Evolutionary conservation across 129 eudicot species (phyloP).

Genomic region (Silybum marianum): DNA sequence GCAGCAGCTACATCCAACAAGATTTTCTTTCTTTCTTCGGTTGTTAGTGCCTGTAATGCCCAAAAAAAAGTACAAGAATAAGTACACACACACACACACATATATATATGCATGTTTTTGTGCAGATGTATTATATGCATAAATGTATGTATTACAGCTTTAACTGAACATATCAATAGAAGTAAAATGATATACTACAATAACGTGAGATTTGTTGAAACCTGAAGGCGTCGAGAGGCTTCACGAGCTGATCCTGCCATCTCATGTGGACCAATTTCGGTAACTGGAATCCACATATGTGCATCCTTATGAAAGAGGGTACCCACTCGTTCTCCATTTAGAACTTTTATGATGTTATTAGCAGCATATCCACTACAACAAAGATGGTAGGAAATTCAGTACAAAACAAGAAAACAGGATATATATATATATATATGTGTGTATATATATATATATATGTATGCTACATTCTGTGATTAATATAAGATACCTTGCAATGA

Average conservation of each 20-base stretch:
- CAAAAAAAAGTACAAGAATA: not conserved
- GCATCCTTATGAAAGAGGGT: constrained; percentile 89
- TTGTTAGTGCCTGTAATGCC: constrained; percentile 50
- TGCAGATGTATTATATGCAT: not conserved
- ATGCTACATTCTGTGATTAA: not conserved
- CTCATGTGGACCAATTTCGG: constrained; percentile 66
- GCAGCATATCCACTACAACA: constrained; percentile 64
- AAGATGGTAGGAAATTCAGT: constrained; percentile 19
- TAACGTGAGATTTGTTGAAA: constrained; percentile 28
- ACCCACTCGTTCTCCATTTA: constrained; percentile 74
- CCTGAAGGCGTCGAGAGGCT: constrained; percentile 82
- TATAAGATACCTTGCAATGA: constrained; percentile 70
- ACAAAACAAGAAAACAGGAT: not conserved
- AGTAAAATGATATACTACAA: not conserved
- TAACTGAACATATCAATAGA: not conserved
- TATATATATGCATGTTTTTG: not conserved
- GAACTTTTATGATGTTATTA: constrained; percentile 67
- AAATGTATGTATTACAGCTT: constrained; percentile 1
- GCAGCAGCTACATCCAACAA: constrained; percentile 81
- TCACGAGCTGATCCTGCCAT: constrained; percentile 90
- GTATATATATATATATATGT: not conserved
- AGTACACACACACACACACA: not conserved
- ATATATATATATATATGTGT: too few species aligned
- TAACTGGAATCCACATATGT: constrained; percentile 52
- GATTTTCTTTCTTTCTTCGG: constrained; percentile 71